Evolutionary conservation across 2,329 filamentous ascomycete species (phyloP), one percentile per base, ranked within the genome.

Genomic region (Penicillium frequentans): DNA sequence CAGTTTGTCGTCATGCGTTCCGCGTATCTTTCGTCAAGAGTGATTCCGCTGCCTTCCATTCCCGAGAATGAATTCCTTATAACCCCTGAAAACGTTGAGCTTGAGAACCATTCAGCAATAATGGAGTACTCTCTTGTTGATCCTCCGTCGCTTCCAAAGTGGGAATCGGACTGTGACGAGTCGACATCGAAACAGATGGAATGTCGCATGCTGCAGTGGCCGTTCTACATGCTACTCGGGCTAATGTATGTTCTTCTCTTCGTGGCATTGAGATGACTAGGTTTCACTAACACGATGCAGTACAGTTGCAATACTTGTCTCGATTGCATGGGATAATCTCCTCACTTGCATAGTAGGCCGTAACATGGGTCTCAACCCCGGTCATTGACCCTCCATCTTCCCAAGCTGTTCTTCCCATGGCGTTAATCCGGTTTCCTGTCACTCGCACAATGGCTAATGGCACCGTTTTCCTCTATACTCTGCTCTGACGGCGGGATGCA

Each of bases 391-490:
- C 9, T 58, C 53, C 1, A 19, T 53, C n/a, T 56, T 57, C 44
- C 48, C 57, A 19, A 49, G 52, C 21, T 57, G 43, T 43, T 37
- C 46, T 9, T 57, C 68, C 1, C 71, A 73, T 47, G 74, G 72
- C 45, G 75, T 85, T 19, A 68, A 76, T 2, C 84, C 86, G 1
- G 79, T 86, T 29, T 75, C 77, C 1, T 87, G 85, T 60, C 86
- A 89, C 69, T 87, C 84, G 1, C 87, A 90, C 68, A 90, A 90
- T 64, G 87, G 90, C 70, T 90, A 90, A 71, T 88, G 85, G 84
- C 82, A 86, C 49, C 77, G 77, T 19, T 77, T 77, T 83, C 87
- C 88, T 0, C 77, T 91, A 3, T 86, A 83, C 64, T 84, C 84
- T 11, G 88, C 88, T 23, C 70, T 88, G 1, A 70, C 76, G 8